Base-by-base conservation (phyloP, 2,329 filamentous ascomycete species). In the Dactylellina cionopaga region DNA sequence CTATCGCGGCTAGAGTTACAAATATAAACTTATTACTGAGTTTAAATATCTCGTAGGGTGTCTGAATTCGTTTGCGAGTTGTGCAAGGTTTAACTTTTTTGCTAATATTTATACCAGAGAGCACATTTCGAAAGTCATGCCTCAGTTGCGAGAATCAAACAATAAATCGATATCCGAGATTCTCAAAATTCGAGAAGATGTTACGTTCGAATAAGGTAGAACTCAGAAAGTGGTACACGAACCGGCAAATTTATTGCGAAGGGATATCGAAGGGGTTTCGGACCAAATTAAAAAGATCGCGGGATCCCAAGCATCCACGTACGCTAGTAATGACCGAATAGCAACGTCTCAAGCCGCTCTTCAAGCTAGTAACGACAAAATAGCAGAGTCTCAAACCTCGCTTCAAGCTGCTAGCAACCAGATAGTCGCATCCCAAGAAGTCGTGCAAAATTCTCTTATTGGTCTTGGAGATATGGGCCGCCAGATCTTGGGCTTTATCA, bases 71-170 rank as follows among this genome's bases (percentile, higher is more conserved):
- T 39, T 4, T 4, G 5, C 6, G 4, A 39, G 4, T 9, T 9
- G 15, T 39, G n/a, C 5, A n/a, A 46, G 17, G 43, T 25, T 46
- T 5, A n/a, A n/a, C n/a, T n/a, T n/a, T n/a, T n/a, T n/a, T n/a
- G n/a, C 43, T 46, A 46, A 46, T 19, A n/a, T n/a, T 22, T n/a
- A 24, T 46, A 46, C n/a, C n/a, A 46, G 43, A 25, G 43, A 46
- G n/a, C 24, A 11, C 5, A 19, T 46, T 10, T 46, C 43, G 7
- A 46, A 19, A 24, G 24, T 46, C 43, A 19, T 19, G 17, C 43
- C 43, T 9, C 17, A 46, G 24, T 25, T 46, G 19, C 43, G 17
- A n/a, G 43, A 25, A 25, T 3, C 4, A n/a, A 46, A 24, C 17
- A 7, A 3, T 46, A 10, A 19, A 46, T 24, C n/a, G n/a, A n/a